Conservation (phyloP, 805 yeast genomes). For the Brettanomyces nanus region DNA sequence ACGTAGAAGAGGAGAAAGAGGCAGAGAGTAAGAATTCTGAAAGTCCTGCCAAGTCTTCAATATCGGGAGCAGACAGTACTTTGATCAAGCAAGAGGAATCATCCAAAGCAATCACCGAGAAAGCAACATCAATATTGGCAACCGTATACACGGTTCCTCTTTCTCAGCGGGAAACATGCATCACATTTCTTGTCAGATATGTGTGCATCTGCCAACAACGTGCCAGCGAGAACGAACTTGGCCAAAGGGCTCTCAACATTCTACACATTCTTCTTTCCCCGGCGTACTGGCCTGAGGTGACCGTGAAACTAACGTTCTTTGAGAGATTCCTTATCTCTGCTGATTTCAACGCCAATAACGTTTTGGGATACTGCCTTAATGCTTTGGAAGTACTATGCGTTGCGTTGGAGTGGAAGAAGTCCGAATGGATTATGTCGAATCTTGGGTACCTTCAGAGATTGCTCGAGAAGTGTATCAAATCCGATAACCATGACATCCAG, state of each 20-base stretch:
- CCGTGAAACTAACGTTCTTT: conserved; percentile 79
- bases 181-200: conserved; percentile 80
- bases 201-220: conserved; percentile 81
- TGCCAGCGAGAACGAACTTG: conserved; percentile 75
- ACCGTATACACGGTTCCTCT: conserved; percentile 54
- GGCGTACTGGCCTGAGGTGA: conserved; percentile 78
- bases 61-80: conserved; percentile 3
- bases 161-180: conserved; percentile 79
- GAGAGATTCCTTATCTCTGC: conserved; percentile 78
- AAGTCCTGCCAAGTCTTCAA: conserved; percentile 1
- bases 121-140: neutral
- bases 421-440: conserved; percentile 74
- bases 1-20: neutral
- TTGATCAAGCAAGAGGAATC: neutral
- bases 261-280: conserved; percentile 66
- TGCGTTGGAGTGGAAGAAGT: conserved; percentile 67
- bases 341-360: conserved; percentile 61
- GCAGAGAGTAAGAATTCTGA: neutral
- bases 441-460: conserved; percentile 61
- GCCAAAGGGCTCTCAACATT: conserved; percentile 73
- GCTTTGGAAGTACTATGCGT: conserved; percentile 85
- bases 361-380: conserved; percentile 75
- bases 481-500: conserved; percentile 82
- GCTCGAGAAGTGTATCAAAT: conserved; percentile 71
- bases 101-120: neutral